Conservation (phyloP, 2,329 filamentous ascomycete species). For the Neonectria coccinea region DNA sequence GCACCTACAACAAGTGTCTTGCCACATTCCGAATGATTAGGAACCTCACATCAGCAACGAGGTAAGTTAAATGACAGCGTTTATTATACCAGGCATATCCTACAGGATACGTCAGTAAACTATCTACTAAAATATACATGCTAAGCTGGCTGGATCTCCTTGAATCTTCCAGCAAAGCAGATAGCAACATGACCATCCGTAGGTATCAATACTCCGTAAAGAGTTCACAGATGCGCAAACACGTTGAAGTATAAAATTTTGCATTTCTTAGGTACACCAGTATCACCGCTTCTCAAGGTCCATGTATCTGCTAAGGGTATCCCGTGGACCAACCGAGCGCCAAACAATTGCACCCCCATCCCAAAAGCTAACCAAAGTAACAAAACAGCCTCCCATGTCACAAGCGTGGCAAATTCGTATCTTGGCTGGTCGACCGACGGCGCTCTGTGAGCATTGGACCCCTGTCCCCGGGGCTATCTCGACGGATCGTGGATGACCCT, state of each 20-base stretch:
- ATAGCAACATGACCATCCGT: not conserved
- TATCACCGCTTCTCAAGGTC: conserved; percentile 8
- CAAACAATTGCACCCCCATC: conserved; percentile 12
- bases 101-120: not conserved
- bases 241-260: not conserved
- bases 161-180: too few relatives aligned
- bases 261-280: conserved; percentile 8
- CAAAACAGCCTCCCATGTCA: conserved; percentile 35
- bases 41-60: not conserved
- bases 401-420: conserved; percentile 53
- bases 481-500: conserved; percentile 47
- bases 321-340: conserved; percentile 19
- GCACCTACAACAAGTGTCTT: not conserved
- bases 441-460: conserved; percentile 49
- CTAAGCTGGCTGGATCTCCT: too few relatives aligned
- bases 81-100: not conserved
- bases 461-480: conserved; percentile 47
- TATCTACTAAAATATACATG: too few relatives aligned
- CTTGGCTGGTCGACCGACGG: conserved; percentile 53
- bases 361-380: not conserved
- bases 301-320: conserved; percentile 23
- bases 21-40: not conserved
- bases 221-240: not conserved
- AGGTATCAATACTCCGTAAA: not conserved
- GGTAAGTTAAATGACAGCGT: not conserved